A percentile compares a stretch with the other conserved stretches of the same genome.
Conservation (phyloP, 139 green algal genomes). For the Chloropicon primus region DNA sequence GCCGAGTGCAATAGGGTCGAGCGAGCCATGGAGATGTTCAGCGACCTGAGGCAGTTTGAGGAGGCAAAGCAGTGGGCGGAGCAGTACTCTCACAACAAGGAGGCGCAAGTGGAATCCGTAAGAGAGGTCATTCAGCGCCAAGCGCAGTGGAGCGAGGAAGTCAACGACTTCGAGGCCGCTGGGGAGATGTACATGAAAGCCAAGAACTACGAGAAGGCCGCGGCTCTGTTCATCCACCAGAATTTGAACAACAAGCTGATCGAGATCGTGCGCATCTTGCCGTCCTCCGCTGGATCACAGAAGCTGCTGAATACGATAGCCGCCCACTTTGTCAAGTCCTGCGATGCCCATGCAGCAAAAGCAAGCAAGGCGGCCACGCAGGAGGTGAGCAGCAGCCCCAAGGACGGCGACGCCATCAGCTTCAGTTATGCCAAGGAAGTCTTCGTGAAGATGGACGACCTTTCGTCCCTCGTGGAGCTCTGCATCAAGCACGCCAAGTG, state of each 20-base stretch:
- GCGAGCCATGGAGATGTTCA: conserved; percentile 64
- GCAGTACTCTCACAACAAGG: conserved; percentile 28
- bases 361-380: background rate
- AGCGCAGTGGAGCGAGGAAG: conserved; percentile 68
- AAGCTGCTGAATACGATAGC: conserved; percentile 20
- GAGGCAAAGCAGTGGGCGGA: conserved; percentile 62
- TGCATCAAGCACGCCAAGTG: conserved; percentile 43
- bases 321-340: conserved; percentile 16
- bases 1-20: conserved; percentile 25
- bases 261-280: conserved; percentile 23
- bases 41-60: conserved; percentile 63
- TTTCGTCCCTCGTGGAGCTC: conserved; percentile 31
- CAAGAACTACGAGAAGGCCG: conserved; percentile 31
- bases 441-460: conserved; percentile 48
- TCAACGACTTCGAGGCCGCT: conserved; percentile 57
- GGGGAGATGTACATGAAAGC: conserved; percentile 60
- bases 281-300: background rate
- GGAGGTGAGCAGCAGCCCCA: background rate
- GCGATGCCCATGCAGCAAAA: conserved; percentile 18
- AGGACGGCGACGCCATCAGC: background rate
- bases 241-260: conserved; percentile 54
- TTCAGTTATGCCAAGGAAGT: conserved; percentile 41
- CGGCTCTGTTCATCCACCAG: conserved; percentile 46
- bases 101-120: conserved; percentile 8
- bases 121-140: conserved; percentile 55